Conservation (phyloP, 139 green algal genomes). For the Tetradesmus lagerheimii region DNA sequence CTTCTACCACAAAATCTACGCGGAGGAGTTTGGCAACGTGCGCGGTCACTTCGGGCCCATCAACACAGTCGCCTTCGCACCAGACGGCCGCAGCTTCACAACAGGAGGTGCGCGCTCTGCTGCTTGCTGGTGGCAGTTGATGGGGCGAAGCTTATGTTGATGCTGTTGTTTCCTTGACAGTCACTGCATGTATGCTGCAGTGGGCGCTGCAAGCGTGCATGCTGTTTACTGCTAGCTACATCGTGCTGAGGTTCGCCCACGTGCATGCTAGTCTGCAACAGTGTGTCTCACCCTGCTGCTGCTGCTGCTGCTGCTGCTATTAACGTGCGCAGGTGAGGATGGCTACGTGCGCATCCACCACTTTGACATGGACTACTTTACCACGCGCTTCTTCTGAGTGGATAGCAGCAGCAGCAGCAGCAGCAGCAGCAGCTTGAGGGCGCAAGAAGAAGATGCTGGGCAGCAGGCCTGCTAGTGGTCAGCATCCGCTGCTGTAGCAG, state of each 20-base stretch:
- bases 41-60: conserved; percentile 99
- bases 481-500: not conserved
- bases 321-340: conserved; percentile 79
- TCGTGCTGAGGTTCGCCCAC: too few species aligned
- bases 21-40: conserved; percentile 96
- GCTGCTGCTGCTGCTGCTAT: not conserved
- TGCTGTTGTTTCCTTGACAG: too few species aligned
- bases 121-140: too few species aligned
- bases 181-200: too few species aligned
- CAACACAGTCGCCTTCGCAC: conserved; percentile 95
- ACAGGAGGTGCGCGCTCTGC: conserved; percentile 6
- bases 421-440: not conserved
- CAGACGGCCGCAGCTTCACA: conserved; percentile 84
- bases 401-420: not conserved
- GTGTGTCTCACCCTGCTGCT: not conserved
- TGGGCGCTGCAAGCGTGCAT: too few species aligned
- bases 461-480: not conserved
- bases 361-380: conserved; percentile 85
- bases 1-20: conserved; percentile 96
- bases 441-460: not conserved
- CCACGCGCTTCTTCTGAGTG: conserved; percentile 59
- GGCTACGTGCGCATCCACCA: conserved; percentile 98
- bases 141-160: too few species aligned
- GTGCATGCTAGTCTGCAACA: too few species aligned
- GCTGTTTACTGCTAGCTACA: too few species aligned